Base-by-base conservation (phyloP, 805 yeast genomes). In the Lipomyces oligophaga region DNA sequence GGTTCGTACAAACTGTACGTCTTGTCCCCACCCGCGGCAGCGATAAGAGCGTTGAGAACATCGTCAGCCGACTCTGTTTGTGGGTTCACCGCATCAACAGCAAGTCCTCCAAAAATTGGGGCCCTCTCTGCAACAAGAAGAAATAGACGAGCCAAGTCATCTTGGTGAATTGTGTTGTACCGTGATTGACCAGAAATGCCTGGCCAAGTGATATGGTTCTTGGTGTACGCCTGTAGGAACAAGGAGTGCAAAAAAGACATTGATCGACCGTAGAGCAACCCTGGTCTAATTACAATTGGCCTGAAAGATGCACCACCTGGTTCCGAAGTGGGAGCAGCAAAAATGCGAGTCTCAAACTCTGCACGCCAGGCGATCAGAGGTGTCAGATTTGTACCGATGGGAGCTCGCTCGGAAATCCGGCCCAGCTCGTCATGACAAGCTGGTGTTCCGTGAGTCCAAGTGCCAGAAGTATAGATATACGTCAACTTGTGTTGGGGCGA, bases 401-500 rank as follows among this genome's bases (percentile, higher is more conserved):
- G 49, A 3, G 44, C 40, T 4, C 43, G 40, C 37, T 45, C 49
- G 18, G 49, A 45, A 19, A 45, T 20, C 16, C 41, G 34, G 37
- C n/a, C 34, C 3, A 28, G 34, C 8, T 28, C 25, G 25, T 45
- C 49, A 28, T 38, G 26, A 15, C 20, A 26, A 15, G 40, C 41
- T 2, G 49, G 49, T 3, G 34, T 32, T 15, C 49, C 49, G 35
- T 45, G 44, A 3, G 49, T 45, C 49, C 49, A 45, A 3, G 49
- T 45, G 13, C 49, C 49, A 8, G 49, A 45, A 21, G 42, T 36
- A 22, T 39, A 45, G 24, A 45, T 34, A 30, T 39, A 45, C 2
- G 49, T 38, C 19, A 45, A 41, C 16, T 38, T 33, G 36, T 39
- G 49, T 11, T 34, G 40, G 21, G 44, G 31, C 16, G 43, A 33